Percentiles rank a stretch among this genome's conserved stretches.
Evolutionary conservation across 2,329 filamentous ascomycete species (phyloP).

Genomic region (Hypoxylon sp.): DNA sequence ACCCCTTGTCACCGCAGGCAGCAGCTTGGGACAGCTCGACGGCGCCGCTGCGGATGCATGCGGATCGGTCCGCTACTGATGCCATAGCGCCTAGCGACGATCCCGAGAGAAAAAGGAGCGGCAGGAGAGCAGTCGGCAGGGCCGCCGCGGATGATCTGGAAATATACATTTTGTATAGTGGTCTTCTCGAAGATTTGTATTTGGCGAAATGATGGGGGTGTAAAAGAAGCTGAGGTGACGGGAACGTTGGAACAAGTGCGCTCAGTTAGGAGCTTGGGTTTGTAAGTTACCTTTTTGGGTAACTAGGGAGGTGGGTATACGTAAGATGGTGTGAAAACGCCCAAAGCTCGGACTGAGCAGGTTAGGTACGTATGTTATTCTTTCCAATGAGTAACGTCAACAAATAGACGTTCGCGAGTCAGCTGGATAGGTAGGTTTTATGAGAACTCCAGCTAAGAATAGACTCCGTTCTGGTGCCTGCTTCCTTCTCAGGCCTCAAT

Average conservation of each 20-base stretch:
- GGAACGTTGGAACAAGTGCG: not conserved
- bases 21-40: slow-evolving; percentile 58
- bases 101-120: slow-evolving; percentile 54
- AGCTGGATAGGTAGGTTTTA: not conserved
- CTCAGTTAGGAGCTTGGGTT: slow-evolving; percentile 8
- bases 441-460: slow-evolving; percentile 1
- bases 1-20: slow-evolving; percentile 61
- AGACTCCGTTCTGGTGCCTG: not conserved
- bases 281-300: slow-evolving; percentile 30
- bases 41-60: slow-evolving; percentile 60
- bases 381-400: slow-evolving; percentile 2
- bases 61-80: slow-evolving; percentile 48
- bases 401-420: slow-evolving; percentile 13
- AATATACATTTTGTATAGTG: slow-evolving; percentile 37
- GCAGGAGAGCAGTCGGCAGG: slow-evolving; percentile 52
- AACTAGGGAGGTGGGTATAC: not conserved
- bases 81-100: slow-evolving; percentile 50
- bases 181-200: not conserved
- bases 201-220: not conserved
- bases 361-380: slow-evolving; percentile 12
- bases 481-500: slow-evolving; percentile 10
- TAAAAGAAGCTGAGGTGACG: not conserved
- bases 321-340: not conserved
- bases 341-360: slow-evolving; percentile 4
- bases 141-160: slow-evolving; percentile 32